Evolutionary conservation across 1,284 basidiomycete genomes (phyloP).

Genomic region (Cryptococcus jaspeensis): DNA sequence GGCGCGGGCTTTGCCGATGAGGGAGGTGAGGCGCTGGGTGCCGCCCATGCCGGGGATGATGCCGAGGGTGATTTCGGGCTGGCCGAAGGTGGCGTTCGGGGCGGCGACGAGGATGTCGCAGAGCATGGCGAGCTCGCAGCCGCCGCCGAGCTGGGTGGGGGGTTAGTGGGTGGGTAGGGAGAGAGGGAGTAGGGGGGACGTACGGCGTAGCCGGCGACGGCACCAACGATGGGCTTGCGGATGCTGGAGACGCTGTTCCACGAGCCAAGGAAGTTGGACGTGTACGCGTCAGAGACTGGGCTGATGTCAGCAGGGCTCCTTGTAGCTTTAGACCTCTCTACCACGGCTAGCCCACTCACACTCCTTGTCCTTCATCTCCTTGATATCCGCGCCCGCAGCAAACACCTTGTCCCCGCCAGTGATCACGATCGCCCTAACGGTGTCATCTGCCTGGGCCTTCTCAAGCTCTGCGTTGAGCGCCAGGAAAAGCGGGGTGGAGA

Average conservation of each 20-base stretch:
- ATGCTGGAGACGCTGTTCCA: slow-evolving; percentile 78
- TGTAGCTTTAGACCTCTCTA: not conserved
- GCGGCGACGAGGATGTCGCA: slow-evolving; percentile 95
- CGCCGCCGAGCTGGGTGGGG: slow-evolving; percentile 76
- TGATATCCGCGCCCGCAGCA: slow-evolving; percentile 67
- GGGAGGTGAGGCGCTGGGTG: slow-evolving; percentile 67
- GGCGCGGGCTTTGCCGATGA: slow-evolving; percentile 88
- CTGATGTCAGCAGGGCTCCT: slow-evolving; percentile 13
- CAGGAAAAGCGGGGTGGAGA: slow-evolving; percentile 73
- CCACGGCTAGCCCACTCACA: slow-evolving; percentile 58
- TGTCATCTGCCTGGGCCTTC: slow-evolving; percentile 69
- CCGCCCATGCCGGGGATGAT: slow-evolving; percentile 72
- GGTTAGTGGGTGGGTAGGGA: not conserved
- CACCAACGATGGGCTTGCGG: slow-evolving; percentile 91
- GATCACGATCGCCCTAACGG: slow-evolving; percentile 80
- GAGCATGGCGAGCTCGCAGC: slow-evolving; percentile 93
- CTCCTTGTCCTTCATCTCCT: slow-evolving; percentile 67
- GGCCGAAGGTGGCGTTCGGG: slow-evolving; percentile 88
- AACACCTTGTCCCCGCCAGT: slow-evolving; percentile 94
- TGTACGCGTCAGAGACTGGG: slow-evolving; percentile 80
- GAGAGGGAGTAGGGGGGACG: slow-evolving; percentile 38
- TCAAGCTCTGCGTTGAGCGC: slow-evolving; percentile 75
- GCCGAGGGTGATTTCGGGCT: slow-evolving; percentile 96
- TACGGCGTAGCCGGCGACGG: slow-evolving; percentile 93
- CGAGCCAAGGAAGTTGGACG: slow-evolving; percentile 80